These are phyloP conservation scores for Sungouiozyma ichnusensis DNA, from an alignment of 805 yeast genomes.

Conservation along the genomic window DNA sequence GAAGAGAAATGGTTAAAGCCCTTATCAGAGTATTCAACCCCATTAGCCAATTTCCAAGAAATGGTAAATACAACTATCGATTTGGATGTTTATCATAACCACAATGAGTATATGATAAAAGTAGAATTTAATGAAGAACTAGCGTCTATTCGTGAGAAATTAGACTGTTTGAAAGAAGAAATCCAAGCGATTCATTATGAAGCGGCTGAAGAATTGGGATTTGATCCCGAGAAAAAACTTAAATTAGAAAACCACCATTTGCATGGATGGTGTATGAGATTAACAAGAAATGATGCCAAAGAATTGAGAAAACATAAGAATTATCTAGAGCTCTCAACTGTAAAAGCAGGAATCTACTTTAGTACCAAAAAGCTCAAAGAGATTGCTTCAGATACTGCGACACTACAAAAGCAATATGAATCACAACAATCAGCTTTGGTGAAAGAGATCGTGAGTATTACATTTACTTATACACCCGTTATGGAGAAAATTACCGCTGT, in stretches of 20 bases:
- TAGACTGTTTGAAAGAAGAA: conserved; percentile 43
- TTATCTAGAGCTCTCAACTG: conserved; percentile 76
- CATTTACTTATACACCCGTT: conserved; percentile 72
- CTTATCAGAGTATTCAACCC: conserved; percentile 36
- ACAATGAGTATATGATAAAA: conserved; percentile 67
- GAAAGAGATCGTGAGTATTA: conserved; percentile 69
- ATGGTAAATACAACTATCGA: conserved; percentile 90
- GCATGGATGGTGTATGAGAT: conserved; percentile 91
- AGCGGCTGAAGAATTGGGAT: conserved; percentile 62
- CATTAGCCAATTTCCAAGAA: conserved; percentile 63
- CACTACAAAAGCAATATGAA: conserved; percentile 57
- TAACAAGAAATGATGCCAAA: conserved; percentile 82
- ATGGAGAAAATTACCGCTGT: conserved; percentile 55
- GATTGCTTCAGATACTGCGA: conserved; percentile 48
- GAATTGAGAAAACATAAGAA: conserved; percentile 49
- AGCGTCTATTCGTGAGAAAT: conserved; percentile 44
- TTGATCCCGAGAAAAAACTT: conserved; percentile 80
- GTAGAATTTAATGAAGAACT: conserved; percentile 84
- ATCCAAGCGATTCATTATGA: conserved; percentile 52
- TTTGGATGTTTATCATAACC: conserved; percentile 66
- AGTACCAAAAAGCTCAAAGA: conserved; percentile 57
- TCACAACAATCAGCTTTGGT: conserved; percentile 69
- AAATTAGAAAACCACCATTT: conserved; percentile 79
- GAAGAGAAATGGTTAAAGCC: conserved; percentile 48
- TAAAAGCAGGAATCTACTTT: conserved; percentile 91